A percentile compares a stretch with the other conserved stretches of the same genome.
Evolutionary conservation across 805 yeast genomes (phyloP).

Genomic region (Spathaspora arborariae): DNA sequence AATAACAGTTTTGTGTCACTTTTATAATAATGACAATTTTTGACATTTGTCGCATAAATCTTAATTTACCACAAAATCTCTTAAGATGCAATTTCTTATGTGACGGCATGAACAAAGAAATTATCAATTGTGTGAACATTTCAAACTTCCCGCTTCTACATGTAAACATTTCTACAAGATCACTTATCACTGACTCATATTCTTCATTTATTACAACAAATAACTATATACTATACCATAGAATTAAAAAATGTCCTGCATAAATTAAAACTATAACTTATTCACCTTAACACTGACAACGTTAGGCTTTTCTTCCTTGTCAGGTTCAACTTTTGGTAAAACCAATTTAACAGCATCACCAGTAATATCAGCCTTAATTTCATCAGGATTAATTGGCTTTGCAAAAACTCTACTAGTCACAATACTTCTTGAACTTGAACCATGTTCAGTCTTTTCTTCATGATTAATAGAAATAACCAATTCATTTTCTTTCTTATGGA

Average conservation of each 20-base stretch:
- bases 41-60: too few species aligned
- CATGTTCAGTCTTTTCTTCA: slow-evolving; percentile 12
- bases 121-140: too few species aligned
- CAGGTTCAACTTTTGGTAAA: slow-evolving; percentile 16
- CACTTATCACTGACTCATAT: neutral
- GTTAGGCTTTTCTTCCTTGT: slow-evolving; percentile 3
- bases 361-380: slow-evolving; percentile 17
- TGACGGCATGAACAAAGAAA: too few species aligned
- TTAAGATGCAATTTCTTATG: too few species aligned
- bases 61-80: too few species aligned
- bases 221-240: neutral
- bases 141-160: too few species aligned
- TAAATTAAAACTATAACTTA: neutral
- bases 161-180: neutral
- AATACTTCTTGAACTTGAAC: slow-evolving; percentile 13
- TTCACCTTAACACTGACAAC: slow-evolving; percentile 2
- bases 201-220: too few species aligned
- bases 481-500: slow-evolving; percentile 19
- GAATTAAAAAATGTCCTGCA: neutral
- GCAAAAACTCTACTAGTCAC: slow-evolving; percentile 19
- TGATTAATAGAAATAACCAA: slow-evolving; percentile 15
- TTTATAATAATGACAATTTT: too few species aligned
- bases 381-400: slow-evolving; percentile 19
- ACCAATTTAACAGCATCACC: slow-evolving; percentile 16
- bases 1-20: too few species aligned